phyloP scores from a whole-genome alignment of 2,329 filamentous ascomycete genomes.

The Ophidiomyces ophidiicola region DNA sequence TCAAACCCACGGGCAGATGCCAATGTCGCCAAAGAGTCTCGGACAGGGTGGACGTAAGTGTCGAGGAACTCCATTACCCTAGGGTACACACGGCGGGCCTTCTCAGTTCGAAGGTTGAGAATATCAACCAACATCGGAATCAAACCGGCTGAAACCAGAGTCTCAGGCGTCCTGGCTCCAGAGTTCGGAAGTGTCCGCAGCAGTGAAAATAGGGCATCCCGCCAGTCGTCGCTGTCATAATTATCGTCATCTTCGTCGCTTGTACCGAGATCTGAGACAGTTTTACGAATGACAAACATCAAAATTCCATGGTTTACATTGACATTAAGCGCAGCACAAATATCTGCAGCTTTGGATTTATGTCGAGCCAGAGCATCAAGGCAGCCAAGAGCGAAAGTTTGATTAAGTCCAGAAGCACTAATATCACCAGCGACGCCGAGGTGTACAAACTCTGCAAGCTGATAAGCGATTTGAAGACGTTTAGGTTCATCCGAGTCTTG shows the following conservation, averaged over 20 bases:
- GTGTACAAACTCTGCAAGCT: constrained; percentile 83
- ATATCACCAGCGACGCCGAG: constrained; percentile 59
- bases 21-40: constrained; percentile 71
- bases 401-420: constrained; percentile 60
- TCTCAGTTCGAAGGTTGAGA: constrained; percentile 65
- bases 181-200: constrained; percentile 64
- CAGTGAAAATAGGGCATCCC: constrained; percentile 77
- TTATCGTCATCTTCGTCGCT: constrained; percentile 47
- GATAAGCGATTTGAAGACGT: constrained; percentile 77
- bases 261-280: constrained; percentile 65
- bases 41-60: constrained; percentile 70
- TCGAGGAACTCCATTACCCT: constrained; percentile 81
- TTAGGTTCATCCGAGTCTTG: constrained; percentile 83
- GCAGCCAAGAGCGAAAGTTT: constrained; percentile 68
- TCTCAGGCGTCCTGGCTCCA: constrained; percentile 60
- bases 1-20: constrained; percentile 75
- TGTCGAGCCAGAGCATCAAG: constrained; percentile 78
- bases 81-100: constrained; percentile 72
- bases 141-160: constrained; percentile 78
- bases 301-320: constrained; percentile 94
- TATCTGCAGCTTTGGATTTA: constrained; percentile 63
- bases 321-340: constrained; percentile 80
- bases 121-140: constrained; percentile 85
- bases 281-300: constrained; percentile 83
- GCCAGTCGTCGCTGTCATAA: constrained; percentile 72